phyloP scores from a whole-genome alignment of 345 rosid species.

The Salix caprea region DNA sequence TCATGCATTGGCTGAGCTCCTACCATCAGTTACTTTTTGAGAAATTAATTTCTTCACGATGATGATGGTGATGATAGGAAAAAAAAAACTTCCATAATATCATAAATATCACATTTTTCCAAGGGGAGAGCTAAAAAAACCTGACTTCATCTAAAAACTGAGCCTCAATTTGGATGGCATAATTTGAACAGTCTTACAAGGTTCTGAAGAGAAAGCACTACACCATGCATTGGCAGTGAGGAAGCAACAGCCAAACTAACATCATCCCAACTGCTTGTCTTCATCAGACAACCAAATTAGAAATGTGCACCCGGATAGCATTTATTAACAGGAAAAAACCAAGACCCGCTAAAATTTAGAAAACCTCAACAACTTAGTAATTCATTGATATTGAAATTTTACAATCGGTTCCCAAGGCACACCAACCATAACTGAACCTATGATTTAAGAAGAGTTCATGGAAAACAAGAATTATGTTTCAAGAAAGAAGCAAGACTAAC shows the following conservation, averaged over 20 bases:
- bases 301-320: neutral
- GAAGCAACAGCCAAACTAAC: neutral
- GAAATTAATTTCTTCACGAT: too few species aligned
- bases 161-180: neutral
- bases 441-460: neutral
- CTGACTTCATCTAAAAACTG: neutral
- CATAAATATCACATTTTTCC: neutral
- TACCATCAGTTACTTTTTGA: too few species aligned
- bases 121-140: neutral
- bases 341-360: neutral
- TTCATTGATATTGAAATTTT: neutral
- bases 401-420: neutral
- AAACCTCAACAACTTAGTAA: neutral
- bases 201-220: neutral
- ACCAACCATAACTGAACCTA: neutral
- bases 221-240: neutral
- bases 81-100: too few species aligned
- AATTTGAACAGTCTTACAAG: neutral
- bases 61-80: too few species aligned
- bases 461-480: neutral
- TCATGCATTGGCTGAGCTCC: too few species aligned
- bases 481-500: slow-evolving; percentile 9
- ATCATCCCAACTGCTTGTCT: neutral
- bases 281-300: neutral
- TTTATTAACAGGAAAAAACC: neutral